A percentile compares a stretch with the other conserved stretches of the same genome.
These are phyloP conservation scores for Lentinula sp. DNA, from an alignment of 768 basidiomycete species.

Conservation along the genomic window DNA sequence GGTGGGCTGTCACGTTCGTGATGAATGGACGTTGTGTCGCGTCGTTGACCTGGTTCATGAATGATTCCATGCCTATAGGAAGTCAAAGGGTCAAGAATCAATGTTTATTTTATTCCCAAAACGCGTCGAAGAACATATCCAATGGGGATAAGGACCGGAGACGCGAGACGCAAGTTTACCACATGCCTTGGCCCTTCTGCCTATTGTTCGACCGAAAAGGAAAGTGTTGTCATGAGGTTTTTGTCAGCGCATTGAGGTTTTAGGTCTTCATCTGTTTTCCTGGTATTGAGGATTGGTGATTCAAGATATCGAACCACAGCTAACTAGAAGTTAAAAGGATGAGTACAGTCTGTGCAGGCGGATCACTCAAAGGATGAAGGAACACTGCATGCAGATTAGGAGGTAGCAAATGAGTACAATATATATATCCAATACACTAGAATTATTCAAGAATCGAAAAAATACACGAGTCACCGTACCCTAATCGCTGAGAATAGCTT, in stretches of 20 bases:
- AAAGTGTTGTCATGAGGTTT: neutral
- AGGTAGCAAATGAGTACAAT: neutral
- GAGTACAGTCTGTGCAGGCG: too few species aligned
- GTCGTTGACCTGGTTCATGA: neutral
- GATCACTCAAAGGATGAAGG: neutral
- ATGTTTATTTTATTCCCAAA: neutral
- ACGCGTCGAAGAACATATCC: neutral
- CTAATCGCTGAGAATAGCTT: conserved; percentile 82
- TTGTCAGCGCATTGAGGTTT: neutral
- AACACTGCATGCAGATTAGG: neutral
- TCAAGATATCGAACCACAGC: too few species aligned
- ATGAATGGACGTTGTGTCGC: neutral
- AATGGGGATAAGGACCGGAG: neutral
- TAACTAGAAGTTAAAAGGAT: too few species aligned
- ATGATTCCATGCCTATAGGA: neutral
- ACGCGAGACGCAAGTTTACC: neutral
- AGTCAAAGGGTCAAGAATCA: neutral
- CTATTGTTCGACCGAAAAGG: conserved; percentile 6
- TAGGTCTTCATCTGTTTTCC: too few species aligned
- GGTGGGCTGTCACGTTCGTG: neutral
- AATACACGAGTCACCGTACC: neutral
- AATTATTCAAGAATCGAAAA: neutral
- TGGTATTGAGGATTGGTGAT: too few species aligned
- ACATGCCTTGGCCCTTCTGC: neutral
- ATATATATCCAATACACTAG: neutral